Evolutionary conservation across 1,284 basidiomycete species (phyloP).

Genomic region (Erythrobasidium hasegawianum): DNA sequence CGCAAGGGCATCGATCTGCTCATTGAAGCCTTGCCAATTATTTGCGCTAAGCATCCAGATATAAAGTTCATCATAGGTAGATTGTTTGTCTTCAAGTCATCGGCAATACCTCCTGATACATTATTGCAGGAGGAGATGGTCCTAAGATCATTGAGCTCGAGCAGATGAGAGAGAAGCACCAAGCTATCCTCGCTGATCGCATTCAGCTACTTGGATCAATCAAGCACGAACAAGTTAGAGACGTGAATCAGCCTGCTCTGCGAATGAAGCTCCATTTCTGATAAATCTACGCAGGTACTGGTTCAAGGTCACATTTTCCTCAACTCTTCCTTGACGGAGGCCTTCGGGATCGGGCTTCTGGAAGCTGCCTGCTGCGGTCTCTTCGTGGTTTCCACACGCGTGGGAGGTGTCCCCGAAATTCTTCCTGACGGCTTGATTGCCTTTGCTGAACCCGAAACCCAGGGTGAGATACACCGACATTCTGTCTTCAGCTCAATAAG

Average conservation of each 20-base stretch:
- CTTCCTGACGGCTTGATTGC: conserved; percentile 92
- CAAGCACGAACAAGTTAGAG: conserved; percentile 71
- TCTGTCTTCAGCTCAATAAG: too few species aligned
- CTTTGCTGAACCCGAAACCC: conserved; percentile 84
- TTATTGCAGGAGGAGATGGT: conserved; percentile 64
- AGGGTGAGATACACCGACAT: too few species aligned
- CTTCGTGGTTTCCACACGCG: conserved; percentile 88
- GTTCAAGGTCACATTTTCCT: conserved; percentile 82
- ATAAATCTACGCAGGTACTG: conserved; percentile 61
- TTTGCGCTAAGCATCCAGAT: conserved; percentile 77
- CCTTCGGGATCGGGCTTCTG: conserved; percentile 92
- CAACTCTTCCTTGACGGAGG: conserved; percentile 92
- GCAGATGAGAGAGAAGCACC: conserved; percentile 88
- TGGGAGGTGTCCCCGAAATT: conserved; percentile 94
- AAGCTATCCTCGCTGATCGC: conserved; percentile 70
- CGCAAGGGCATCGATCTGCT: conserved; percentile 96
- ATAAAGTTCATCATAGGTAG: conserved; percentile 82
- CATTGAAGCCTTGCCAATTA: conserved; percentile 81
- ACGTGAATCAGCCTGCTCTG: conserved; percentile 61
- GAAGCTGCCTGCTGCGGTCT: conserved; percentile 94
- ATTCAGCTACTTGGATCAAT: conserved; percentile 84
- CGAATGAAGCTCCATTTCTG: too few species aligned
- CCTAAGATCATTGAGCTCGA: conserved; percentile 92
- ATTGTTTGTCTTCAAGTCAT: not conserved
- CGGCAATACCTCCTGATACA: not conserved